Evolutionary conservation across 805 yeast genomes (phyloP).

Genomic region (Isabelozyma heimii): DNA sequence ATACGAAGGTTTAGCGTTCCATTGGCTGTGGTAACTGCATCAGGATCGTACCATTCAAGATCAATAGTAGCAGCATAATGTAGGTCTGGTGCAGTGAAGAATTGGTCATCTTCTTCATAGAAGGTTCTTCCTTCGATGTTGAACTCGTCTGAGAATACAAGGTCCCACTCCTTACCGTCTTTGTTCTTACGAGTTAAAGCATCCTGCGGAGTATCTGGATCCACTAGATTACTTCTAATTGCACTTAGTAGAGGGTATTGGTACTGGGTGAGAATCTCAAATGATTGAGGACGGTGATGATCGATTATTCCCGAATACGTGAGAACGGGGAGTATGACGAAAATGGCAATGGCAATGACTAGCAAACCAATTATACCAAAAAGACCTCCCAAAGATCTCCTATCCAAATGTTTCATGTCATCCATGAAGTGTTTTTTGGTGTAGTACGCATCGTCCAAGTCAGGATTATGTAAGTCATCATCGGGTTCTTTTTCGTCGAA

Average conservation of each 20-base stretch:
- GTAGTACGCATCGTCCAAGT: constrained; percentile 82
- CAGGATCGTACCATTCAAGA: constrained; percentile 46
- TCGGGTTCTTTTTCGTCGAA: constrained; percentile 94
- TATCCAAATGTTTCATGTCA: constrained; percentile 68
- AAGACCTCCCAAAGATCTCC: constrained; percentile 57
- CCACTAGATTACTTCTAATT: constrained; percentile 33
- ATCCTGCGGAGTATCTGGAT: constrained; percentile 39
- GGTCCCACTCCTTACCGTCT: constrained; percentile 22
- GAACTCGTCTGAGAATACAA: constrained; percentile 42
- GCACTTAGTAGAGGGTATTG: constrained; percentile 35
- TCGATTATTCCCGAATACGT: constrained; percentile 72
- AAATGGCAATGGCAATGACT: constrained; percentile 62
- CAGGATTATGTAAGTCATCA: constrained; percentile 94
- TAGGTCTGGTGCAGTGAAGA: constrained; percentile 38
- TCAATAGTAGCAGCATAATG: constrained; percentile 42
- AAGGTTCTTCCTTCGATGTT: constrained; percentile 43
- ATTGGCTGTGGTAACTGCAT: constrained; percentile 38
- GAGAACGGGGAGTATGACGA: constrained; percentile 77
- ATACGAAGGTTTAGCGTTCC: constrained; percentile 34
- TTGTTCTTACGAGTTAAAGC: constrained; percentile 17
- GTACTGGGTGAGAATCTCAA: constrained; percentile 47
- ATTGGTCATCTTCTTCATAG: constrained; percentile 44
- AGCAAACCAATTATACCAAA: constrained; percentile 58
- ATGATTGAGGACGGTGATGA: constrained; percentile 24
- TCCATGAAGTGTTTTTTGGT: constrained; percentile 66